phyloP scores from a whole-genome alignment of 179 eudicot species.

The Heliamphora pulchella region DNA sequence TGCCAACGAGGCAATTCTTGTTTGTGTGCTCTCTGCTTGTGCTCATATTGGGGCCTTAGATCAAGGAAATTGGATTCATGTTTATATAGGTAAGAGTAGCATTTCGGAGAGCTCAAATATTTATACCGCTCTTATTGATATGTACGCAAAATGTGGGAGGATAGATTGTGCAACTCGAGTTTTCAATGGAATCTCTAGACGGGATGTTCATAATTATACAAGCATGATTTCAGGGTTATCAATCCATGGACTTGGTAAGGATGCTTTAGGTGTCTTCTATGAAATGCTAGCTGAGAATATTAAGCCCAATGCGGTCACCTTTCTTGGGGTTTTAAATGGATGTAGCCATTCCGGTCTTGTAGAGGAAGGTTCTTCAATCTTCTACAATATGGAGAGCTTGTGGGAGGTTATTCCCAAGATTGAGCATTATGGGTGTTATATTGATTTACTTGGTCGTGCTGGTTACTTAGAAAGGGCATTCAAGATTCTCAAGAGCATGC shows the following conservation, averaged over 20 bases:
- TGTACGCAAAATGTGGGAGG: constrained; percentile 87
- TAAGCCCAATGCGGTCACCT: constrained; percentile 61
- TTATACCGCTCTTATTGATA: constrained; percentile 63
- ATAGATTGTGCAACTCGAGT: constrained; percentile 47
- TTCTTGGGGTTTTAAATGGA: constrained; percentile 63
- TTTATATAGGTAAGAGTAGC: constrained; percentile 38
- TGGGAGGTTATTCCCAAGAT: constrained; percentile 24
- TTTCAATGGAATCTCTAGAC: constrained; percentile 33
- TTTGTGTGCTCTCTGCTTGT: constrained; percentile 33
- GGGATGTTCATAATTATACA: constrained; percentile 57
- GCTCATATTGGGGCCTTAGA: constrained; percentile 71
- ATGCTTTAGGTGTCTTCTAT: constrained; percentile 47
- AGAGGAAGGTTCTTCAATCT: constrained; percentile 23
- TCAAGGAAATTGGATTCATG: constrained; percentile 57
- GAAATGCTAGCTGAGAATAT: constrained; percentile 50
- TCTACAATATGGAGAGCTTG: constrained; percentile 21
- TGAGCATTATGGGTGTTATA: constrained; percentile 48
- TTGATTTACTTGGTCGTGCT: constrained; percentile 75
- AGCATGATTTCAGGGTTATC: constrained; percentile 76
- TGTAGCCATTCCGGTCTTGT: constrained; percentile 39
- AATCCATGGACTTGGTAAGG: constrained; percentile 65
- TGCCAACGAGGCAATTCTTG: constrained; percentile 35
- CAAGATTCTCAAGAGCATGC: constrained; percentile 52
- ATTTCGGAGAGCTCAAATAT: constrained; percentile 41
- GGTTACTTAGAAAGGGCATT: constrained; percentile 65